Percentiles rank a stretch among this genome's conserved stretches.
phyloP scores from a whole-genome alignment of 495 filamentous ascomycete species.

The Hypoxylon trugodes region DNA sequence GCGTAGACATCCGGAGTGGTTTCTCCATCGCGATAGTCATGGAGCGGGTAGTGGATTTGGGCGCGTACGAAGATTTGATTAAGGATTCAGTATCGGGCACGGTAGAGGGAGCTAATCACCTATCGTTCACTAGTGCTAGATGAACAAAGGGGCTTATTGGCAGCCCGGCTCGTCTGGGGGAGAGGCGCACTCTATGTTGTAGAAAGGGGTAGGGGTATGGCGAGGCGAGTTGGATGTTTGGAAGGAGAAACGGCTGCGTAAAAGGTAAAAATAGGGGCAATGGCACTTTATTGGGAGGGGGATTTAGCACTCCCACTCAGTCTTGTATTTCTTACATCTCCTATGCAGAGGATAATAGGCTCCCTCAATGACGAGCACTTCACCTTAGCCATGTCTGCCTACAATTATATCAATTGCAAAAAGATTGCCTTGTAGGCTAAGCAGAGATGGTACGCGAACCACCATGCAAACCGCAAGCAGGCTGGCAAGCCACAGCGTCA shows the following conservation, averaged over 20 bases:
- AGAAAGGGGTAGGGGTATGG: not conserved
- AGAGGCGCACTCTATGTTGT: not conserved
- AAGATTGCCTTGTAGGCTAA: not conserved
- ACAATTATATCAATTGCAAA: not conserved
- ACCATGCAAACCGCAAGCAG: not conserved
- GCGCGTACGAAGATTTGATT: too few species aligned
- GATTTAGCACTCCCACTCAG: too few species aligned
- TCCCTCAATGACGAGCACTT: too few species aligned
- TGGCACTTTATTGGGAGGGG: too few species aligned
- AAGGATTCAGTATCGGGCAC: too few species aligned
- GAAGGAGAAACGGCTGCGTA: not conserved
- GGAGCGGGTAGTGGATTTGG: not conserved
- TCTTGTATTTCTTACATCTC: too few species aligned
- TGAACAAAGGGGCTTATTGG: too few species aligned
- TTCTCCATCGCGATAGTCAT: not conserved
- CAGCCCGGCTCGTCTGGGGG: not conserved
- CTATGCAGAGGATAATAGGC: too few species aligned
- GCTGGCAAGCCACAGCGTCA: slow-evolving; percentile 4
- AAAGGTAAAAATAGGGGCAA: too few species aligned
- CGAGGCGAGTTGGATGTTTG: not conserved
- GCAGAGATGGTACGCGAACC: not conserved
- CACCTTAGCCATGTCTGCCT: not conserved
- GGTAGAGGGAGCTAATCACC: too few species aligned
- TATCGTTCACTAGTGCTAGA: too few species aligned
- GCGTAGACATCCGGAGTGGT: not conserved